Conservation (phyloP, 1,284 basidiomycete genomes). For the Cystobasidiaceae sp. region DNA sequence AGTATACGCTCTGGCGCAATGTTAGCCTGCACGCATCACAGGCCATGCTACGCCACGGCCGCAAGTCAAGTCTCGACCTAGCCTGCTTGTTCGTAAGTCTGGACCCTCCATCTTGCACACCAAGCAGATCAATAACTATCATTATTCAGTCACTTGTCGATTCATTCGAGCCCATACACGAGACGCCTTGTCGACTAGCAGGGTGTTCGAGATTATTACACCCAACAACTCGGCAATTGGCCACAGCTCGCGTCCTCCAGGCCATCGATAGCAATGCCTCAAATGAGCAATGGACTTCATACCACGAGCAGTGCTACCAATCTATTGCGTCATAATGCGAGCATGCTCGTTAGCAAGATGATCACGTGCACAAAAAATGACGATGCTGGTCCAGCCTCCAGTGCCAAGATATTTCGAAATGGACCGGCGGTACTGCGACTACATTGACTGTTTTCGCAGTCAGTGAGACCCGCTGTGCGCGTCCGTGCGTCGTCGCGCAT, state of each 20-base stretch:
- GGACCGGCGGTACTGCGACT: too few species aligned
- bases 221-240: not conserved
- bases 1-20: slow-evolving; percentile 11
- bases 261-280: not conserved
- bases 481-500: too few species aligned
- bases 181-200: not conserved
- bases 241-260: not conserved
- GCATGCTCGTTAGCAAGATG: too few species aligned
- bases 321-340: not conserved
- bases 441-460: too few species aligned
- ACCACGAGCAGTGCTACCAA: not conserved
- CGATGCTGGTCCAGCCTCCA: too few species aligned
- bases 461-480: too few species aligned
- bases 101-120: not conserved
- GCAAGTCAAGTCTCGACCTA: not conserved
- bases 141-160: not conserved
- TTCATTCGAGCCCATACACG: not conserved
- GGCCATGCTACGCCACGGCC: not conserved
- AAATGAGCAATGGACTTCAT: not conserved
- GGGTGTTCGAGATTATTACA: slow-evolving; percentile 6
- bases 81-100: slow-evolving; percentile 8
- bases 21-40: not conserved
- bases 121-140: not conserved
- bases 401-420: too few species aligned
- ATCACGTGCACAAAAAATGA: too few species aligned